Conservation (phyloP, 2,329 filamentous ascomycete genomes). For the Diaporthe vaccinii region DNA sequence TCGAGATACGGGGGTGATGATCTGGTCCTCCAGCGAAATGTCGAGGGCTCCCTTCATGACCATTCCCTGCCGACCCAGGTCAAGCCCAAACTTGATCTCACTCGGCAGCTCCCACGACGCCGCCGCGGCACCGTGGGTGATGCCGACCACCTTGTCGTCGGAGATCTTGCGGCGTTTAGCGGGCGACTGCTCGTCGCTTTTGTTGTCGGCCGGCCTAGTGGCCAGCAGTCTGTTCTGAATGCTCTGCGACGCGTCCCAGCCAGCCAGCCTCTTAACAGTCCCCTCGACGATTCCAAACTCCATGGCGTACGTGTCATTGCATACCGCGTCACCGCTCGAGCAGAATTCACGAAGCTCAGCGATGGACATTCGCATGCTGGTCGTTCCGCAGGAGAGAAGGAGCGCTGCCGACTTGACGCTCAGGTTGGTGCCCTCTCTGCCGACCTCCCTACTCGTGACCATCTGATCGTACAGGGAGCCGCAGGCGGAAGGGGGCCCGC, state of each 20-base stretch:
- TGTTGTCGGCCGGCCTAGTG: background rate
- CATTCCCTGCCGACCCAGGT: background rate
- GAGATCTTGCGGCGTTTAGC: background rate
- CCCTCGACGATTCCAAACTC: slow-evolving; percentile 21
- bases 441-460: background rate
- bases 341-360: slow-evolving; percentile 4
- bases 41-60: slow-evolving; percentile 11
- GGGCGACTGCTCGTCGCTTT: background rate
- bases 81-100: background rate
- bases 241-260: background rate
- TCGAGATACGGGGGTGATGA: slow-evolving; percentile 3
- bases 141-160: background rate
- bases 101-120: background rate
- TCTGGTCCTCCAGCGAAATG: background rate
- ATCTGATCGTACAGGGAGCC: slow-evolving; percentile 22
- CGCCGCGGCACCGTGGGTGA: background rate
- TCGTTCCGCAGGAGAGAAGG: background rate
- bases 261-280: background rate
- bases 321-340: background rate
- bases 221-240: background rate
- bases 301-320: slow-evolving; percentile 5
- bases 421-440: background rate
- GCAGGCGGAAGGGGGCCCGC: slow-evolving; percentile 18
- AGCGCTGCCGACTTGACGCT: background rate
- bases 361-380: slow-evolving; percentile 1